These are phyloP conservation scores for Chalaropsis thielavioides DNA, from an alignment of 2,329 filamentous ascomycete genomes.

Conservation along the genomic window DNA sequence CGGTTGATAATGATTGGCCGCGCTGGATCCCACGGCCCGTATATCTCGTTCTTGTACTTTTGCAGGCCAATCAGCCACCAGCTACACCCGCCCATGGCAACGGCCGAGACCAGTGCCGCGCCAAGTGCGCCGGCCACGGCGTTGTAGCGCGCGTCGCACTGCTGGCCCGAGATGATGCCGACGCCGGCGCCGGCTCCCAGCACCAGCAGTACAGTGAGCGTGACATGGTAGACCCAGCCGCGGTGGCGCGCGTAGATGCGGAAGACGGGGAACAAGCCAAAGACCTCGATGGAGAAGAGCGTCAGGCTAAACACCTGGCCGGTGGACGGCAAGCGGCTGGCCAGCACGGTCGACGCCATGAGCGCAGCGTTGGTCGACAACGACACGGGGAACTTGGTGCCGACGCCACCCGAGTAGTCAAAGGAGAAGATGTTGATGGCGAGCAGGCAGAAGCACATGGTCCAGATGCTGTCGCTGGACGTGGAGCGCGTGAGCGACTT, in stretches of 20 bases:
- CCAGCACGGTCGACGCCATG: constrained; percentile 90
- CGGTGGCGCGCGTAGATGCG: constrained; percentile 72
- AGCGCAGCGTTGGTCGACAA: constrained; percentile 90
- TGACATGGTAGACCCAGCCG: constrained; percentile 66
- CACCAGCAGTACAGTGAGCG: constrained; percentile 62
- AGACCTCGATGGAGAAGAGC: constrained; percentile 92
- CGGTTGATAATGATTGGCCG: constrained; percentile 68
- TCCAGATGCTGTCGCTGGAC: constrained; percentile 91
- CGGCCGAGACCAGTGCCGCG: constrained; percentile 55
- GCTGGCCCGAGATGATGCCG: constrained; percentile 43
- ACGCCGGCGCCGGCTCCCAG: constrained; percentile 68
- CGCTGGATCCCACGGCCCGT: constrained; percentile 93
- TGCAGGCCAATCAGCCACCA: constrained; percentile 97
- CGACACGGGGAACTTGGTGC: constrained; percentile 51
- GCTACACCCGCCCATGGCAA: constrained; percentile 83
- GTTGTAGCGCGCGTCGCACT: constrained; percentile 34
- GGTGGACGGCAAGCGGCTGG: constrained; percentile 74
- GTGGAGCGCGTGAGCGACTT: constrained; percentile 93
- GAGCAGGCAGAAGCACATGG: constrained; percentile 83
- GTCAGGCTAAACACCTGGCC: constrained; percentile 91
- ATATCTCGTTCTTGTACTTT: constrained; percentile 98
- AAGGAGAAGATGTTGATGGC: constrained; percentile 96
- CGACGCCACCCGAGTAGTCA: constrained; percentile 68
- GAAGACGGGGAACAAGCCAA: constrained; percentile 95
- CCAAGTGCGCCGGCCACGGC: constrained; percentile 59